A percentile compares a stretch with the other conserved stretches of the same genome.
Conservation (phyloP, 2,329 filamentous ascomycete species). For the Venturiaceae sp. region DNA sequence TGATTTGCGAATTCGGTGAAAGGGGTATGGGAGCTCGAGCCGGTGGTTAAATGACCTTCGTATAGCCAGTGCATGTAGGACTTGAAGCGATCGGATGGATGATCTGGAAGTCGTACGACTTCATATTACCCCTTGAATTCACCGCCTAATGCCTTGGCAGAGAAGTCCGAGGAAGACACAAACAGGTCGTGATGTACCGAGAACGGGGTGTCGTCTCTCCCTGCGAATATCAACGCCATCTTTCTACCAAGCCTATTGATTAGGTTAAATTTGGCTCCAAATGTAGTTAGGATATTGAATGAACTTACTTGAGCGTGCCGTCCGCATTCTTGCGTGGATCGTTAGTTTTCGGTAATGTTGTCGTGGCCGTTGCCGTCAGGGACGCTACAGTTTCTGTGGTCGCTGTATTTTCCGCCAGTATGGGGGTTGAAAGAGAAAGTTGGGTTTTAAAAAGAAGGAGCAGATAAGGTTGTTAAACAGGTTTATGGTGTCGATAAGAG, state of each 20-base stretch:
- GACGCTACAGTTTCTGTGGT: not conserved
- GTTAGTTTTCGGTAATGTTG: not conserved
- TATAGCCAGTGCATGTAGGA: not conserved
- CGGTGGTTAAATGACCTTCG: no score
- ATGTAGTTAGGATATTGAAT: no score
- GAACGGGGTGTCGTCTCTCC: not conserved
- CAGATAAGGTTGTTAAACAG: no score
- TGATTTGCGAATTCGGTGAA: no score
- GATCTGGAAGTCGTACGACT: not conserved
- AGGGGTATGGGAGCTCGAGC: no score
- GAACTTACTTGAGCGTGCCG: not conserved
- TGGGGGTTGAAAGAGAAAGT: no score
- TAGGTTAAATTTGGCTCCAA: no score
- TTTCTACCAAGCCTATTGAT: not conserved
- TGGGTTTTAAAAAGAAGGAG: no score
- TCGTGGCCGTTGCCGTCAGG: not conserved
- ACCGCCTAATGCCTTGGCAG: not conserved
- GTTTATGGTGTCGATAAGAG: no score
- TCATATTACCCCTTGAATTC: not conserved
- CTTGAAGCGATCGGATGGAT: not conserved
- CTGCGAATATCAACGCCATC: not conserved
- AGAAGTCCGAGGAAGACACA: not conserved
- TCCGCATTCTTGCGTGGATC: not conserved
- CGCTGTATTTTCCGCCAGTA: not conserved
- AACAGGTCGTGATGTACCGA: not conserved